Evolutionary conservation across 768 basidiomycete species (phyloP).

Genomic region (Lactarius psammicola): DNA sequence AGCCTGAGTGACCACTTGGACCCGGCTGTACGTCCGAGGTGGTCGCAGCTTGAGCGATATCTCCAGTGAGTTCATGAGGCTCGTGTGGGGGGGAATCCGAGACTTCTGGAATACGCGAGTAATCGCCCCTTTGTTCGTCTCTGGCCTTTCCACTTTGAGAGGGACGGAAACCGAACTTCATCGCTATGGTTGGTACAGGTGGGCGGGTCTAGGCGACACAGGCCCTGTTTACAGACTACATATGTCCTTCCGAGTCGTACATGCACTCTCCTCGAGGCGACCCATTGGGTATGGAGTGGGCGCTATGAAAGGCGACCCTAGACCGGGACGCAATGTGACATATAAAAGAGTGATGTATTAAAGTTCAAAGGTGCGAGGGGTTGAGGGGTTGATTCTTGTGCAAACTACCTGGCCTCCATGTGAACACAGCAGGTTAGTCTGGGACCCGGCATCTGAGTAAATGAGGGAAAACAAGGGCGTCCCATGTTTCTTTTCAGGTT

Average conservation of each 20-base stretch:
- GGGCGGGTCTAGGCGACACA: neutral
- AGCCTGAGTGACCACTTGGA: neutral
- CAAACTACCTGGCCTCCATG: too few species aligned
- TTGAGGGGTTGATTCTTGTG: neutral
- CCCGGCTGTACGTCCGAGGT: neutral
- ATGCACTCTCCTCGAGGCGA: conserved; percentile 6
- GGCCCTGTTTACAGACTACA: neutral
- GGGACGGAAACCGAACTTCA: neutral
- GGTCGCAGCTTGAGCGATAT: neutral
- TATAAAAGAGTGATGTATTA: neutral
- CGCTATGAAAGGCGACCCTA: neutral
- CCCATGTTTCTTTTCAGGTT: neutral
- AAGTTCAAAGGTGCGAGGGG: neutral
- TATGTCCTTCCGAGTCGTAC: neutral
- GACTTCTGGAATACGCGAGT: neutral
- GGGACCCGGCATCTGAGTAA: neutral
- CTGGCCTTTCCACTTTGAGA: neutral
- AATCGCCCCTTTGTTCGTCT: neutral
- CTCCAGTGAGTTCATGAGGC: neutral
- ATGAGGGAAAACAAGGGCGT: neutral
- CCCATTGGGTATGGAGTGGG: neutral
- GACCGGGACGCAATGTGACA: neutral
- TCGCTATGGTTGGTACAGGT: neutral
- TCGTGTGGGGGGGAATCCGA: neutral
- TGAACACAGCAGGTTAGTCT: neutral